phyloP scores from a whole-genome alignment of 441 rosid genomes.

The Adansonia rubrostipa region DNA sequence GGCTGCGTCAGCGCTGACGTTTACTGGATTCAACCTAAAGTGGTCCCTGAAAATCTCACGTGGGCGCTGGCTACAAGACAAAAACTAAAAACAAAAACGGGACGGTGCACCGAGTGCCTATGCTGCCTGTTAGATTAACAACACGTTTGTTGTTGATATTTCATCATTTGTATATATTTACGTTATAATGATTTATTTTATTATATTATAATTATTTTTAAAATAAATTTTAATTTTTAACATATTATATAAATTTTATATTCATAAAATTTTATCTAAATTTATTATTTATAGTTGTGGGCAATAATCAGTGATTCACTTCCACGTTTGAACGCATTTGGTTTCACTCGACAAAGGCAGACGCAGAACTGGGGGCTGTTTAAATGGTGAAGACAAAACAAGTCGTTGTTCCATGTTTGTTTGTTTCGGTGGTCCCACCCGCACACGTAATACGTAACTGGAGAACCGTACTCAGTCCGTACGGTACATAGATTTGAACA shows the following conservation, averaged over 20 bases:
- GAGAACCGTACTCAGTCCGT: not conserved
- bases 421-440: not conserved
- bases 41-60: not conserved
- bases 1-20: conserved; percentile 32
- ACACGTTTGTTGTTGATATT: conserved; percentile 20
- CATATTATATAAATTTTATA: too few relatives aligned
- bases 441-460: not conserved
- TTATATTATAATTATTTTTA: too few relatives aligned
- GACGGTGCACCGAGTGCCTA: not conserved
- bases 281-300: too few relatives aligned
- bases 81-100: too few relatives aligned
- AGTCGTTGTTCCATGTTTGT: not conserved
- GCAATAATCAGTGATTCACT: not conserved
- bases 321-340: not conserved
- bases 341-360: too few relatives aligned
- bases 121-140: not conserved
- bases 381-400: conserved; percentile 17
- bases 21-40: not conserved
- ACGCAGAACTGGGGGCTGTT: not conserved
- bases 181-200: too few relatives aligned
- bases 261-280: too few relatives aligned
- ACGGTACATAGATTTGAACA: not conserved
- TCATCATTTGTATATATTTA: not conserved
- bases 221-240: too few relatives aligned
- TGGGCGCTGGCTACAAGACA: not conserved